Base-by-base conservation (phyloP, 2,329 filamentous ascomycete species). In the Aspergillus brasiliensis region DNA sequence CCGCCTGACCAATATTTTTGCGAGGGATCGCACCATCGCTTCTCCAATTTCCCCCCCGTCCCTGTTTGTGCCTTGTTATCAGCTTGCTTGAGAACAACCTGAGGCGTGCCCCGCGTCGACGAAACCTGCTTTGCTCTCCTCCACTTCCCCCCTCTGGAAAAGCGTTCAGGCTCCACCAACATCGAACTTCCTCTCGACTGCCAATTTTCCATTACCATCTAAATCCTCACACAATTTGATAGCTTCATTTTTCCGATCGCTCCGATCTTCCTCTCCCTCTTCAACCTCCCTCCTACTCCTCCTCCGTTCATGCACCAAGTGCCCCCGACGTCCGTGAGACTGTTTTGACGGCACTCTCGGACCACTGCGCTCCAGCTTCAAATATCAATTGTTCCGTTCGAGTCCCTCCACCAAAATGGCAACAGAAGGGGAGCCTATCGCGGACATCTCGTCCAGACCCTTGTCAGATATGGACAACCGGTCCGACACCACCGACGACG, bases 401-500 rank as follows among this genome's bases (percentile, higher is more conserved):
- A 34, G 5, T 40, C 23, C 51, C n/a, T 15, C 31, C 8, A 46
- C 40, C 15, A 64, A 52, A 51, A 71, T 71, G 68, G 61, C 57
- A 19, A 60, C 63, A 37, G 63, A 69, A 58, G 55, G 59, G 21
- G 65, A 71, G 10, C 57, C 65, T n/a, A 27, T 67, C 10, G 53
- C 67, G 42, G 67, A 68, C 8, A 51, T 67, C 42, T 59, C 68
- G 17, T 57, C 67, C 17, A 58, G 64, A n/a, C 55, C 64, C 7
- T 64, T 55, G 38, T 55, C 52, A 31, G 52, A 67, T 34, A 47
- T 62, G 11, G 69, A 70, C 51, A 60, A 56, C 27, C 61, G 58
- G 27, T 62, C 66, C 38, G 65, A 67, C 37, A 61, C 59, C 11
- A 59, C 65, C n/a, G 63, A 68, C 37, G 65, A 63, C 25, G 68